Base-by-base conservation (phyloP, 129 eudicot species). In the Saussurea involucrata region DNA sequence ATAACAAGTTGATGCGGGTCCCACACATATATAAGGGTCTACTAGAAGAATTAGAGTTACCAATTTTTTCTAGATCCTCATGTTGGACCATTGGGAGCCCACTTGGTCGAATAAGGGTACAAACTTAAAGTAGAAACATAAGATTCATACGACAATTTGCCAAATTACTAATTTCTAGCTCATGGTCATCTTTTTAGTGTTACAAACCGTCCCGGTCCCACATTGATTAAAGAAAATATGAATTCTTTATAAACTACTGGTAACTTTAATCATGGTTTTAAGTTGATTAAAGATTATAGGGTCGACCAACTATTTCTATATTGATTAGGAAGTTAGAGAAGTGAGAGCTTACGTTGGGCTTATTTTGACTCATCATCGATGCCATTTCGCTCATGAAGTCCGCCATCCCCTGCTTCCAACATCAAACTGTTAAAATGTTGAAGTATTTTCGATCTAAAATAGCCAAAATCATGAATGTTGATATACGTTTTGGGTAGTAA, bases 311-410 rank as follows among this genome's bases (percentile, higher is more conserved):
- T 58, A 69, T 21, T 69, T 70, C 6, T 70, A 24, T 15, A 70
- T 69, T 7, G 10, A 34, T 15, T 4, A 7, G 46, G 31, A 37
- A 28, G 3, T 0, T 40, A 55, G 20, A 72, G 28, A 21, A 18
- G 13, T 8, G 21, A 27, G 24, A 61, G 78, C 96, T 85, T 83
- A 90, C 98, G 76, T 63, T 83, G 37, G 90, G 78, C 32, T 92
- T 81, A 70, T 85, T 88, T 66, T 88, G 88, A 80, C 76, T 81
- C 96, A 92, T 92, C 90, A 92, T 84, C 65, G 73, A 82, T 49
- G 85, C 94, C 98, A 92, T 92, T 84, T 92, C 98, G 63, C 80
- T 85, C 85, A 92, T 69, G 74, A 92, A 92, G 22, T 88, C 96
- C 4, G 90, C 93, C 96, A 92, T 90, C 7, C 98, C 98, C 98